These are phyloP conservation scores for Spathaspora sp. DNA, from an alignment of 805 yeast species.

Conservation along the genomic window DNA sequence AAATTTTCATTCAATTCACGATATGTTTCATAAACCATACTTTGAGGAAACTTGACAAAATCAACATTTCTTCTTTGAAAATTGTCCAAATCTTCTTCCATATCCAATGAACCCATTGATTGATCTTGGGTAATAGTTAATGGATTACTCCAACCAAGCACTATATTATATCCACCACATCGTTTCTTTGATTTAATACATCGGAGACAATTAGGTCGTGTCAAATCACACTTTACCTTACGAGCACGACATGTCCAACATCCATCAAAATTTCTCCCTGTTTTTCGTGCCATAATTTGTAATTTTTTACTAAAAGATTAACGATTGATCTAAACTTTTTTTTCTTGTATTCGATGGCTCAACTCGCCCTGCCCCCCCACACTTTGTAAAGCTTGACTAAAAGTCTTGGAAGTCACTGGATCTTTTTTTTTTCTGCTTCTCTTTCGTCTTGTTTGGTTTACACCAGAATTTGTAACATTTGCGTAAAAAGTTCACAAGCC, in stretches of 20 bases:
- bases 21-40: conserved; percentile 32
- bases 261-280: conserved; percentile 43
- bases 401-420: too few species aligned
- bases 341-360: not conserved
- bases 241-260: conserved; percentile 55
- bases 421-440: too few species aligned
- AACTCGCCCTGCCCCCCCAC: not conserved
- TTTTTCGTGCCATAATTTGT: conserved; percentile 15
- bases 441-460: too few species aligned
- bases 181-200: conserved; percentile 42
- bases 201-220: conserved; percentile 42
- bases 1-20: conserved; percentile 35
- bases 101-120: conserved; percentile 13
- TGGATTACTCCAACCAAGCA: conserved; percentile 45
- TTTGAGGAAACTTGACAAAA: conserved; percentile 36
- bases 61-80: conserved; percentile 45
- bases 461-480: too few species aligned
- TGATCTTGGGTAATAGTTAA: conserved; percentile 23
- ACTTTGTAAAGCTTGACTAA: too few species aligned
- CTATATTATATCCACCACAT: conserved; percentile 50
- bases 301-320: not conserved
- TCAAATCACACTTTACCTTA: conserved; percentile 51
- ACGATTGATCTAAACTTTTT: not conserved
- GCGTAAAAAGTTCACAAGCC: too few species aligned
- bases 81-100: conserved; percentile 18